phyloP scores from a whole-genome alignment of 2,329 filamentous ascomycete genomes.

The Phaeosphaeria sp. region DNA sequence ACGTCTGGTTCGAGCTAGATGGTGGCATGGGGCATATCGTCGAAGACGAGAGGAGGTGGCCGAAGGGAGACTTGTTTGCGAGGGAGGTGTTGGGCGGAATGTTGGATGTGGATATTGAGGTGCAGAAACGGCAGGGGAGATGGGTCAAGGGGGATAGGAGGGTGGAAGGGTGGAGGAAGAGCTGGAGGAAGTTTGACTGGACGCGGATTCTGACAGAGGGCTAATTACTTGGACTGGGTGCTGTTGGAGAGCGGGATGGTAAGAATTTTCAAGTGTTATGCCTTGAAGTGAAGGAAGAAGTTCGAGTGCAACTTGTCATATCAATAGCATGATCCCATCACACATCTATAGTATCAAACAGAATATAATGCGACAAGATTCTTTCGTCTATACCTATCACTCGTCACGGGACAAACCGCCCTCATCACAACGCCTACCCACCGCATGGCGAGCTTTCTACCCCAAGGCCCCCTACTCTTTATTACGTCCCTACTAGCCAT shows the following conservation, averaged over 20 bases:
- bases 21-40: constrained; percentile 92
- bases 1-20: constrained; percentile 91
- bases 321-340: background rate
- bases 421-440: background rate
- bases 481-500: constrained; percentile 1
- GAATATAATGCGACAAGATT: background rate
- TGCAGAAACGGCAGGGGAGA: constrained; percentile 87
- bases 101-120: constrained; percentile 79
- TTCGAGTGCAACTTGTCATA: too few species aligned
- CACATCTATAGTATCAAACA: background rate
- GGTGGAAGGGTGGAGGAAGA: constrained; percentile 78
- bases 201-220: constrained; percentile 64
- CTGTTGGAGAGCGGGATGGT: too few species aligned
- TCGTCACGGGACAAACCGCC: background rate
- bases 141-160: constrained; percentile 76
- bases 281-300: too few species aligned
- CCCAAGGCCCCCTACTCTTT: background rate
- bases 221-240: too few species aligned
- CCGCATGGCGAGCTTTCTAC: background rate
- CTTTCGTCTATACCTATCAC: background rate
- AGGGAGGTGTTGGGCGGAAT: constrained; percentile 92
- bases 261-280: too few species aligned
- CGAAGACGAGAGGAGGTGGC: constrained; percentile 85
- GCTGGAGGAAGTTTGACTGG: constrained; percentile 96
- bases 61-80: constrained; percentile 88